phyloP scores from a whole-genome alignment of 2,329 filamentous ascomycete species.

The Penicillium capsulatum region DNA sequence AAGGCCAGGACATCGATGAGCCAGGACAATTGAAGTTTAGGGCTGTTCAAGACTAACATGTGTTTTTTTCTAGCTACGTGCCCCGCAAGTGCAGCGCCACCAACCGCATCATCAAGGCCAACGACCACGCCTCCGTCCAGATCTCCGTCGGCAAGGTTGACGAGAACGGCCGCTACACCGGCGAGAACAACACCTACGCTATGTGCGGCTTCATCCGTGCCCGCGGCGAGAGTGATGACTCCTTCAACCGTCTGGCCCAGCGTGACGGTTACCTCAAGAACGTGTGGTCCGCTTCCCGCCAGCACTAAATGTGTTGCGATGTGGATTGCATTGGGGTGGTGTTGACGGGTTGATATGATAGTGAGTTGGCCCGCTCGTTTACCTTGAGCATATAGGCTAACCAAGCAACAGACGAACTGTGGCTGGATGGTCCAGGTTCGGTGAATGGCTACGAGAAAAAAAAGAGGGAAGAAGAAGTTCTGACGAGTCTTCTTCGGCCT shows the following conservation, averaged over 20 bases:
- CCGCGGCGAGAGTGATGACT: constrained; percentile 97
- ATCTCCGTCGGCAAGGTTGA: constrained; percentile 97
- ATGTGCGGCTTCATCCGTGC: constrained; percentile 96
- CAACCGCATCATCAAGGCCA: constrained; percentile 99
- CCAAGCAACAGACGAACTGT: constrained; percentile 19
- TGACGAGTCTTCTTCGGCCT: constrained; percentile 16
- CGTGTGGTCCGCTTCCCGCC: constrained; percentile 77
- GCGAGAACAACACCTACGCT: constrained; percentile 96
- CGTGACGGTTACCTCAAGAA: constrained; percentile 94
- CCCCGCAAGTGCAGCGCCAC: constrained; percentile 98
- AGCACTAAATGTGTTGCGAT: constrained; percentile 42
- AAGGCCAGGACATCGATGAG: constrained; percentile 6
- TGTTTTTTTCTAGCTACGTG: constrained; percentile 66
- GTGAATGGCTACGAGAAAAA: constrained; percentile 23
- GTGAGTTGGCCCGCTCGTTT: constrained; percentile 12
- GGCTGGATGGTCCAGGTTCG: constrained; percentile 25
- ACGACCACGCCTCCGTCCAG: constrained; percentile 98
- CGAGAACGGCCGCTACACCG: constrained; percentile 94
- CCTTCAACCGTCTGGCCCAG: constrained; percentile 92
- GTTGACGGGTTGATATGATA: constrained; percentile 29
- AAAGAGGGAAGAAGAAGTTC: constrained; percentile 19
- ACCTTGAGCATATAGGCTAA: not conserved
- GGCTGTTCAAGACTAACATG: constrained; percentile 6
- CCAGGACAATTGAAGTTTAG: constrained; percentile 6
- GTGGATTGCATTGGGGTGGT: constrained; percentile 29